These are phyloP conservation scores for Cladophialophora yegresii DNA, from an alignment of 2,329 filamentous ascomycete genomes.

Conservation along the genomic window DNA sequence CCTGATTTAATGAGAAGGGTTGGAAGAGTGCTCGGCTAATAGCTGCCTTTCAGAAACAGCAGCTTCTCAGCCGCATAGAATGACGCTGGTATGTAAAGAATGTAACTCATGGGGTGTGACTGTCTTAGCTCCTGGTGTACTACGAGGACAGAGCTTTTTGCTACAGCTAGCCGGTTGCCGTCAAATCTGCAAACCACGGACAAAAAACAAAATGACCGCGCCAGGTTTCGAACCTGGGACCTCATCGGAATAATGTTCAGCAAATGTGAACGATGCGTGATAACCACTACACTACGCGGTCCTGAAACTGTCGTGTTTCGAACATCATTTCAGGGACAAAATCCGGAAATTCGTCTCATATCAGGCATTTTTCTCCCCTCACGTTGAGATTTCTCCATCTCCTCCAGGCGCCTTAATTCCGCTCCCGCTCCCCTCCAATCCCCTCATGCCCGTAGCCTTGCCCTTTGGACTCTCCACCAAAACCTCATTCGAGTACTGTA, in stretches of 20 bases:
- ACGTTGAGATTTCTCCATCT: background rate
- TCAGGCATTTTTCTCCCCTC: too few relatives aligned
- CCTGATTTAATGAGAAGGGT: background rate
- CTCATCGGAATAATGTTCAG: constrained; percentile 29
- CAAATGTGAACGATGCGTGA: constrained; percentile 33
- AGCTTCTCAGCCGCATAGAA: background rate
- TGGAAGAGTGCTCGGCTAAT: background rate
- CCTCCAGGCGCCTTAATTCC: background rate
- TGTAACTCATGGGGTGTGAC: background rate
- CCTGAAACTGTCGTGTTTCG: too few relatives aligned
- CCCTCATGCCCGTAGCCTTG: background rate
- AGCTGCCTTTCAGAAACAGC: background rate
- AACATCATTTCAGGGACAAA: background rate
- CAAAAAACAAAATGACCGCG: background rate
- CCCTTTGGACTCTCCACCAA: background rate
- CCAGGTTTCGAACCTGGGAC: constrained; percentile 28
- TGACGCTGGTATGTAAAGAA: background rate
- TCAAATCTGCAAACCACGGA: background rate
- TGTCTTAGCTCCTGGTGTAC: background rate
- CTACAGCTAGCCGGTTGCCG: too few relatives aligned
- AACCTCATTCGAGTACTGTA: background rate
- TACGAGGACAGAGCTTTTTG: background rate
- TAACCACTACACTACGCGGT: constrained; percentile 35
- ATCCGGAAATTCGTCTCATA: background rate
- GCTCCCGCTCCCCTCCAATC: background rate